These are phyloP conservation scores for Malania oleifera DNA, from an alignment of 164 flowering plant genomes.

Conservation along the genomic window DNA sequence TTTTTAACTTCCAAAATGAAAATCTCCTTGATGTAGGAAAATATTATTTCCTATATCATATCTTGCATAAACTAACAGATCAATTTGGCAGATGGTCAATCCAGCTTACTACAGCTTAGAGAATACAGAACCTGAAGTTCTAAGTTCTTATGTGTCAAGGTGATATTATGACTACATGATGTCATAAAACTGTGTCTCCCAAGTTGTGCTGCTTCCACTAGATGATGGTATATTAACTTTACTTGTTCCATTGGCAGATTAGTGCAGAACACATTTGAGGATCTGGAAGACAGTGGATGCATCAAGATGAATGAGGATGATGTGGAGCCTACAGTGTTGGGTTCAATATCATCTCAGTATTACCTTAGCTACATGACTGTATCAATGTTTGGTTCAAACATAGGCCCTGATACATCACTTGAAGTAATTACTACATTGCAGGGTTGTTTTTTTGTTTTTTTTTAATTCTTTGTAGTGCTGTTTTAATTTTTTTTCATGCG, in stretches of 20 bases:
- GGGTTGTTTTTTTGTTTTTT: not conserved
- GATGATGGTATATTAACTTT: conserved; percentile 1
- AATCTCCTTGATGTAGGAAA: not conserved
- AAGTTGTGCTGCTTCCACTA: conserved; percentile 1
- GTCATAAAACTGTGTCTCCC: not conserved
- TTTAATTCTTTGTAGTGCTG: not conserved
- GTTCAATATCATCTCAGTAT: conserved; percentile 93
- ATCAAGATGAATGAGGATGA: conserved; percentile 66
- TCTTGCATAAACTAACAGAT: not conserved
- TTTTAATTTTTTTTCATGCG: not conserved
- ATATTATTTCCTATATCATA: not conserved
- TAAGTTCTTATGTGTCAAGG: conserved; percentile 87
- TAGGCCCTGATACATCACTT: conserved; percentile 80
- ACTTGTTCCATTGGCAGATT: conserved; percentile 52
- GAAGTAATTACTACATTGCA: conserved; percentile 50
- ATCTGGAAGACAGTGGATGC: conserved; percentile 96
- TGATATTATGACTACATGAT: conserved; percentile 19
- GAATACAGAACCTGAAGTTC: conserved; percentile 48
- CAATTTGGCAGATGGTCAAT: conserved; percentile 61
- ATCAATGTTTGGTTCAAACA: conserved; percentile 94
- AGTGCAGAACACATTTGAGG: conserved; percentile 84
- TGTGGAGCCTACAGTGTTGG: conserved; percentile 84
- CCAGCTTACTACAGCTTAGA: conserved; percentile 95
- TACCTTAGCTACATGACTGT: conserved; percentile 90
- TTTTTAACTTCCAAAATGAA: too few relatives aligned